phyloP scores from a whole-genome alignment of 495 filamentous ascomycete species.

The Hypoxylon crocopeplum region DNA sequence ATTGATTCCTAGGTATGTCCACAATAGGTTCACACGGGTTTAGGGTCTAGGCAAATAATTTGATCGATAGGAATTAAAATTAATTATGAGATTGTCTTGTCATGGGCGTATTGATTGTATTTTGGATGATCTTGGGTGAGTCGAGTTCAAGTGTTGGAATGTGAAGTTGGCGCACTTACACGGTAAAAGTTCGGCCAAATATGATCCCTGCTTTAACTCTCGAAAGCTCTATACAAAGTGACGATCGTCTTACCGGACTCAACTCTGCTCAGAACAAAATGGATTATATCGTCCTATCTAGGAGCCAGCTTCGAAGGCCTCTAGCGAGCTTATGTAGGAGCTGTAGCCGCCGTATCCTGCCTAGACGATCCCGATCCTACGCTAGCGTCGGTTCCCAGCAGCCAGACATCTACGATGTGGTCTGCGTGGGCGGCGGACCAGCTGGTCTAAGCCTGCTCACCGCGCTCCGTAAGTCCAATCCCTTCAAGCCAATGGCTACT shows the following conservation, averaged over 20 bases:
- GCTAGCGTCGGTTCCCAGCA: slow-evolving; percentile 39
- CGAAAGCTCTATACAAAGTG: slow-evolving; percentile 12
- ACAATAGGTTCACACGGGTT: background rate
- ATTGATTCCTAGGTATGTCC: slow-evolving; percentile 2
- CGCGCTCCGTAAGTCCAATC: slow-evolving; percentile 72
- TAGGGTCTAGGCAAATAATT: background rate
- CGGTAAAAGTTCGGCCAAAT: slow-evolving; percentile 4
- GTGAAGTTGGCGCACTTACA: background rate
- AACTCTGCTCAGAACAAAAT: slow-evolving; percentile 15
- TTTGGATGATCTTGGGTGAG: background rate
- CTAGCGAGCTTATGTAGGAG: slow-evolving; percentile 48
- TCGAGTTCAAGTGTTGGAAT: background rate
- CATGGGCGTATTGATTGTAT: background rate
- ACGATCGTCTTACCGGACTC: slow-evolving; percentile 17
- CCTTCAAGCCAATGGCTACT: background rate
- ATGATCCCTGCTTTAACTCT: background rate
- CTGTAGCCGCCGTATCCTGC: slow-evolving; percentile 49
- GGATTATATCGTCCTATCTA: slow-evolving; percentile 27
- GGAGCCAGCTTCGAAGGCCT: slow-evolving; percentile 24
- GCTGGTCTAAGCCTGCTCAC: slow-evolving; percentile 88
- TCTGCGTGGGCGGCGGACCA: slow-evolving; percentile 95
- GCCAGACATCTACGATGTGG: slow-evolving; percentile 86
- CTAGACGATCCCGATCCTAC: slow-evolving; percentile 44
- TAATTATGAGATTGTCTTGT: slow-evolving; percentile 11
- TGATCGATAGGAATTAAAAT: background rate